Percentiles rank a stretch among this genome's conserved stretches.
These are phyloP conservation scores for Adansonia digitata DNA, from an alignment of 345 rosid genomes.

Conservation along the genomic window DNA sequence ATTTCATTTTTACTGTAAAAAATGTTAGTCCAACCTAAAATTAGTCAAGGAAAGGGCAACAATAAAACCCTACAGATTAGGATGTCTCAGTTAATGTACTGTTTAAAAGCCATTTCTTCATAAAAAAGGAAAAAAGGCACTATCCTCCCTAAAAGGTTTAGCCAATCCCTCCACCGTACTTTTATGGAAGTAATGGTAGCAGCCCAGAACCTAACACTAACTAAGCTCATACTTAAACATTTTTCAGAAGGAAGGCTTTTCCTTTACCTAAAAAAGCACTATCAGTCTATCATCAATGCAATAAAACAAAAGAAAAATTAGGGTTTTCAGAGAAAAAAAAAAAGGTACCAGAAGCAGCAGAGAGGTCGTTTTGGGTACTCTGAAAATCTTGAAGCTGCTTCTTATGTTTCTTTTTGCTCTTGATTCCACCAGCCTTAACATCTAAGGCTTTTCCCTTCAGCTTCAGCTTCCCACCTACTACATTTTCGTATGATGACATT, in stretches of 20 bases:
- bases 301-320: background rate
- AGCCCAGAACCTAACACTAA: background rate
- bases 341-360: conserved; percentile 31
- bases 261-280: background rate
- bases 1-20: no score
- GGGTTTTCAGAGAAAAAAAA: background rate
- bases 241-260: background rate
- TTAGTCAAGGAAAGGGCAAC: background rate
- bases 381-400: conserved; percentile 37
- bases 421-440: conserved; percentile 80
- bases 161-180: background rate
- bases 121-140: background rate
- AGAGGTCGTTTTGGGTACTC: conserved; percentile 39
- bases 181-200: background rate
- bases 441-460: conserved; percentile 93
- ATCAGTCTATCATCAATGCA: background rate
- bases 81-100: background rate
- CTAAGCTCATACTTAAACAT: no score
- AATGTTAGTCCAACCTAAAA: background rate
- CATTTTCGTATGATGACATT: conserved; percentile 74
- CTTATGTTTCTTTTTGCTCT: conserved; percentile 74
- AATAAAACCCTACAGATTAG: background rate
- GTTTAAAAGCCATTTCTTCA: background rate
- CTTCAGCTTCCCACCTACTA: conserved; percentile 83
- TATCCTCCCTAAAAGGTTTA: background rate